A percentile compares a stretch with the other conserved stretches of the same genome.
Evolutionary conservation across 2,329 filamentous ascomycete genomes (phyloP).

Genomic region (Tricladium varicosporioides): DNA sequence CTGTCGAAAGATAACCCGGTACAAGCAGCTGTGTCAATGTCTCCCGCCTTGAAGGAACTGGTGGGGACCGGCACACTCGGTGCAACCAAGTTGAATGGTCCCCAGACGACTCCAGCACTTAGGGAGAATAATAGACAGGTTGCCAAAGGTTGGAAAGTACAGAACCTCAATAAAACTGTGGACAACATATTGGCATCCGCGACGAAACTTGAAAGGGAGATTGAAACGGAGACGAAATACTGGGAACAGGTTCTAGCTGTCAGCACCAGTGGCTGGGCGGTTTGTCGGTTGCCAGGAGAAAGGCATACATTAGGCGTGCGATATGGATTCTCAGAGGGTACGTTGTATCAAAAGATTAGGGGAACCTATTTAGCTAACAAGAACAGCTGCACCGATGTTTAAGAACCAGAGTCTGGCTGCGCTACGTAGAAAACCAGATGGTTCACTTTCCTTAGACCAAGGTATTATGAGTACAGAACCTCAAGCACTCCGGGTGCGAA

Average conservation of each 20-base stretch:
- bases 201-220: conserved; percentile 70
- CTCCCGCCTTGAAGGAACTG: conserved; percentile 64
- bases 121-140: conserved; percentile 55
- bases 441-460: conserved; percentile 71
- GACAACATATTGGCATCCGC: conserved; percentile 73
- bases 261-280: conserved; percentile 80
- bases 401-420: conserved; percentile 75
- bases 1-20: conserved; percentile 78
- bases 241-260: conserved; percentile 85
- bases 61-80: conserved; percentile 75
- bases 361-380: conserved; percentile 30
- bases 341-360: neutral
- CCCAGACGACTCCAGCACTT: conserved; percentile 55
- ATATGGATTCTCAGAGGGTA: conserved; percentile 77
- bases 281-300: conserved; percentile 74
- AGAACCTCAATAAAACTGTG: conserved; percentile 72
- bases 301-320: conserved; percentile 76
- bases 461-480: conserved; percentile 45
- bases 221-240: conserved; percentile 77
- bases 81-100: conserved; percentile 60
- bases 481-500: conserved; percentile 64
- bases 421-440: conserved; percentile 71
- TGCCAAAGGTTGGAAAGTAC: conserved; percentile 71
- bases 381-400: conserved; percentile 53
- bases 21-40: conserved; percentile 68